A percentile compares a stretch with the other conserved stretches of the same genome.
phyloP scores from a whole-genome alignment of 768 basidiomycete species.

The Russula dissimulans region DNA sequence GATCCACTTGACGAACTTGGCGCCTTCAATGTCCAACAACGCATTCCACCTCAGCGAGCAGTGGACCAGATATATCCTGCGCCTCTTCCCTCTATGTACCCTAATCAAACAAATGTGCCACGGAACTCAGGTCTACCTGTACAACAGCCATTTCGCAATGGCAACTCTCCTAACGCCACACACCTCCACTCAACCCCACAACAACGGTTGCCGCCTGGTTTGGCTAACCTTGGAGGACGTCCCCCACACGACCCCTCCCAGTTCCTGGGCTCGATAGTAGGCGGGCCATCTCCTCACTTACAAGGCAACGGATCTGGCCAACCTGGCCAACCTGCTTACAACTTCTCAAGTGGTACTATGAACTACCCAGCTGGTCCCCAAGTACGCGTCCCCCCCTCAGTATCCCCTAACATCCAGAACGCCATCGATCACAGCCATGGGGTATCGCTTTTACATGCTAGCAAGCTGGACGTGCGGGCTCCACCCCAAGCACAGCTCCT shows the following conservation, averaged over 20 bases:
- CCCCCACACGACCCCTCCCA: slow-evolving; percentile 73
- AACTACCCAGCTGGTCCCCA: slow-evolving; percentile 28
- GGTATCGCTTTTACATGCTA: slow-evolving; percentile 44
- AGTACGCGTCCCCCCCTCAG: slow-evolving; percentile 44
- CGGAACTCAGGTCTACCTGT: slow-evolving; percentile 46
- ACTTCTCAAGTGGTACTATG: slow-evolving; percentile 22
- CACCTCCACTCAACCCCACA: slow-evolving; percentile 36
- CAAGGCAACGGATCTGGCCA: slow-evolving; percentile 11
- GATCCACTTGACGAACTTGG: slow-evolving; percentile 55
- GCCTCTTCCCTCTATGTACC: slow-evolving; percentile 39
- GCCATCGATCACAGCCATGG: slow-evolving; percentile 39
- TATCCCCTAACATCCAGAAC: slow-evolving; percentile 36
- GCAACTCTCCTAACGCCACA: slow-evolving; percentile 53
- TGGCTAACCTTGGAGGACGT: slow-evolving; percentile 74
- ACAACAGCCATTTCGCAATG: slow-evolving; percentile 58
- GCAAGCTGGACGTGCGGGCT: slow-evolving; percentile 45
- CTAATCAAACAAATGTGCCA: slow-evolving; percentile 41
- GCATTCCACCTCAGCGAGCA: slow-evolving; percentile 40
- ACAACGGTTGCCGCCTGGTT: slow-evolving; percentile 67
- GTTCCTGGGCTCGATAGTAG: slow-evolving; percentile 36
- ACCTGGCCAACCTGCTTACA: slow-evolving; percentile 30
- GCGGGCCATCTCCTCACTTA: slow-evolving; percentile 27
- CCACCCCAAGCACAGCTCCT: slow-evolving; percentile 40
- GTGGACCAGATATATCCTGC: slow-evolving; percentile 50
- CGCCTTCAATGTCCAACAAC: slow-evolving; percentile 49